These are phyloP conservation scores for Helicocarpus griseus DNA, from an alignment of 2,329 filamentous ascomycete genomes.

Conservation along the genomic window DNA sequence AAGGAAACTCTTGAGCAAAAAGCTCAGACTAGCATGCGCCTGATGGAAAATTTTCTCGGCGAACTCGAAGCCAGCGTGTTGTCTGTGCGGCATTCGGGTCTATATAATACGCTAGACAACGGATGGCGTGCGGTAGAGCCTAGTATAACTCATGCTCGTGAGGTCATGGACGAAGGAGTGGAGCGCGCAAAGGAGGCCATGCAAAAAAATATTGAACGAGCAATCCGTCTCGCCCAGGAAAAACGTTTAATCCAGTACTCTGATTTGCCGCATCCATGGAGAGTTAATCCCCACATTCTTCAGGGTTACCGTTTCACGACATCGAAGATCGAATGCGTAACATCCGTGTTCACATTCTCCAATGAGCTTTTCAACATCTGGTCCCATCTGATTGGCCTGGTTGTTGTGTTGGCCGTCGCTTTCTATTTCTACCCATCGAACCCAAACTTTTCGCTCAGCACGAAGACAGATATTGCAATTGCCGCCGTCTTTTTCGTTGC, in stretches of 20 bases:
- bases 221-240: constrained; percentile 64
- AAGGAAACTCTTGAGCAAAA: constrained; percentile 88
- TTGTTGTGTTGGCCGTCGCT: constrained; percentile 77
- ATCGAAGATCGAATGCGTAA: constrained; percentile 79
- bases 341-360: constrained; percentile 71
- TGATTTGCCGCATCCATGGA: constrained; percentile 84
- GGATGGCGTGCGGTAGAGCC: constrained; percentile 74
- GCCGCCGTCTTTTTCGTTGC: constrained; percentile 94
- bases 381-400: constrained; percentile 83
- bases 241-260: constrained; percentile 80
- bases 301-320: constrained; percentile 90
- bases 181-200: constrained; percentile 73
- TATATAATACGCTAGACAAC: constrained; percentile 69
- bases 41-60: constrained; percentile 75
- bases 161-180: constrained; percentile 64
- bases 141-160: constrained; percentile 61
- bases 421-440: constrained; percentile 94
- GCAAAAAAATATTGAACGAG: constrained; percentile 73
- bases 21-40: constrained; percentile 71
- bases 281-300: constrained; percentile 86
- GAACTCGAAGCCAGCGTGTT: constrained; percentile 78
- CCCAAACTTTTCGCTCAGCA: constrained; percentile 75
- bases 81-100: constrained; percentile 66
- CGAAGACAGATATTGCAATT: constrained; percentile 80
- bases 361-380: constrained; percentile 98